A percentile compares a stretch with the other conserved stretches of the same genome.
These are phyloP conservation scores for Penicillium sp. DNA, from an alignment of 2,329 filamentous ascomycete species.

Conservation along the genomic window DNA sequence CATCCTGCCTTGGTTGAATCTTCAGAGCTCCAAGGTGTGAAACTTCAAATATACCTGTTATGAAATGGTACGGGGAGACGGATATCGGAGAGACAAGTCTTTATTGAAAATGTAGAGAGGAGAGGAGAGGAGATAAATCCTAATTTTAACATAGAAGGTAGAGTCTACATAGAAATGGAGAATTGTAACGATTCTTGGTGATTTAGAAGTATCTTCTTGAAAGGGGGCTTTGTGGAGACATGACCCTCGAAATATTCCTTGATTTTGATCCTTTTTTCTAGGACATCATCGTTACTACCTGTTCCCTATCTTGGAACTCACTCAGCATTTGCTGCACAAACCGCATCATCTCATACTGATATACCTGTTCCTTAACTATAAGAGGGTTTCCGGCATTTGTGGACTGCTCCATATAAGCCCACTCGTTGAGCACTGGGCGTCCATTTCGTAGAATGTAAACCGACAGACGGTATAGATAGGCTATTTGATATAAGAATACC, in stretches of 20 bases:
- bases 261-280: not conserved
- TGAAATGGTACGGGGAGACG: not conserved
- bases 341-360: not conserved
- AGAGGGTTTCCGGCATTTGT: not conserved
- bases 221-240: not conserved
- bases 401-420: not conserved
- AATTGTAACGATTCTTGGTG: too few species aligned
- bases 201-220: too few species aligned
- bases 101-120: not conserved
- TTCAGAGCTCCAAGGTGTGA: constrained; percentile 4
- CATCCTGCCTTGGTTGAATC: constrained; percentile 3
- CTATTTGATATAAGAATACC: not conserved
- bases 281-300: not conserved
- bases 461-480: not conserved
- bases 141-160: not conserved
- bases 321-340: not conserved
- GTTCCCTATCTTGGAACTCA: not conserved
- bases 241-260: not conserved
- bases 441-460: not conserved
- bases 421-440: not conserved
- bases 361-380: not conserved
- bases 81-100: not conserved
- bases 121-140: not conserved
- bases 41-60: not conserved
- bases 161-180: not conserved